phyloP scores from a whole-genome alignment of 495 filamentous ascomycete genomes.

The Penicillium arizonense region DNA sequence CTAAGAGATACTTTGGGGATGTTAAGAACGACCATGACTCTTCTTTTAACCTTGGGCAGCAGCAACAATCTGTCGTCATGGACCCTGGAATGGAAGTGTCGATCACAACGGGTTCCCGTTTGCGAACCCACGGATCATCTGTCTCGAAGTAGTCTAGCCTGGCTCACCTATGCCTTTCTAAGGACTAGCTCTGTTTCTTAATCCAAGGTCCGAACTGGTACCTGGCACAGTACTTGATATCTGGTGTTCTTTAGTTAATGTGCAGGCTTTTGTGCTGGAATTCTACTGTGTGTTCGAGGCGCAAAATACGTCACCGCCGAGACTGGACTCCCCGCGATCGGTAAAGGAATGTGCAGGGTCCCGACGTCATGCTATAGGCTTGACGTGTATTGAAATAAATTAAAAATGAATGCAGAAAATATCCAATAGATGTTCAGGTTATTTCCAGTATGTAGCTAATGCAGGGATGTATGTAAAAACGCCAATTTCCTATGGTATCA shows the following conservation, averaged over 20 bases:
- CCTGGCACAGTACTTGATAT: too few species aligned
- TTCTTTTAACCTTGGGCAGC: too few species aligned
- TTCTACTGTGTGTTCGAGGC: too few species aligned
- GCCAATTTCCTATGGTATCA: neutral
- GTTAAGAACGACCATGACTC: neutral
- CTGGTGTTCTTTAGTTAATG: too few species aligned
- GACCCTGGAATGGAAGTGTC: neutral
- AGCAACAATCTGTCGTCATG: conserved; percentile 1
- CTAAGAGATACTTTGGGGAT: neutral
- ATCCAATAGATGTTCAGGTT: neutral
- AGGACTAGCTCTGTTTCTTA: neutral
- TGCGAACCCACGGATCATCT: neutral
- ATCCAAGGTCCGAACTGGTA: neutral
- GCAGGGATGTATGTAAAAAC: conserved; percentile 1
- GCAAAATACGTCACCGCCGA: too few species aligned
- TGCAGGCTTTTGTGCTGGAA: too few species aligned
- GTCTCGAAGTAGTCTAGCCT: neutral
- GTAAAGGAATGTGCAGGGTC: too few species aligned
- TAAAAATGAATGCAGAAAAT: too few species aligned
- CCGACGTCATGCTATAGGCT: too few species aligned
- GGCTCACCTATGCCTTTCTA: neutral
- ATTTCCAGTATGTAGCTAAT: neutral
- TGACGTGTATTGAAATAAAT: too few species aligned
- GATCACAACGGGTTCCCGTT: neutral
- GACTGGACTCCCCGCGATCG: too few species aligned